phyloP scores from a whole-genome alignment of 2,329 filamentous ascomycete genomes.

The Tetracladium maxilliforme region DNA sequence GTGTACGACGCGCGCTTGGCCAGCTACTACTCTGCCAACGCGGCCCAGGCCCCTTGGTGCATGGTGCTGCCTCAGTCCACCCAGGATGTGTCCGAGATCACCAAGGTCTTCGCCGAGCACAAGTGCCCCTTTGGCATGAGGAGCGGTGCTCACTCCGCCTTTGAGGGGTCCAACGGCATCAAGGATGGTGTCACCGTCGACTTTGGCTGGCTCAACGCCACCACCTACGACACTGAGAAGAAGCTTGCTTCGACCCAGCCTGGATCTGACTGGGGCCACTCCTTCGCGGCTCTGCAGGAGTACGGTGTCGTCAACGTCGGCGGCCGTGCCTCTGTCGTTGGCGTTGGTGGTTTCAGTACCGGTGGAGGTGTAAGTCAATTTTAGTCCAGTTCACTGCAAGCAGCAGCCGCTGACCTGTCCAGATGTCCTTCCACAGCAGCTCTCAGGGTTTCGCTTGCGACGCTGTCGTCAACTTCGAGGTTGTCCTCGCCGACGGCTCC shows the following conservation, averaged over 20 bases:
- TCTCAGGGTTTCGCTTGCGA: slow-evolving; percentile 32
- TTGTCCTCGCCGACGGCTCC: slow-evolving; percentile 34
- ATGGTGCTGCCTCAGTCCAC: slow-evolving; percentile 17
- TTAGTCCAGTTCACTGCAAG: too few species aligned
- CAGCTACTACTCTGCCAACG: slow-evolving; percentile 21
- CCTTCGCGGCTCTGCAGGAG: slow-evolving; percentile 18
- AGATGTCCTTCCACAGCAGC: slow-evolving; percentile 22
- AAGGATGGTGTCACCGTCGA: slow-evolving; percentile 32
- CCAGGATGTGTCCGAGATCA: slow-evolving; percentile 19
- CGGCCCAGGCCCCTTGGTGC: slow-evolving; percentile 19
- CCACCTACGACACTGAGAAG: slow-evolving; percentile 12
- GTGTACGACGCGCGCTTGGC: slow-evolving; percentile 15
- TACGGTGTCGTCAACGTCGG: slow-evolving; percentile 18
- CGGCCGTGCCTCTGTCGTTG: slow-evolving; percentile 18
- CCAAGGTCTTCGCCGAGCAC: slow-evolving; percentile 15
- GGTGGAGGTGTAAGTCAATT: too few species aligned
- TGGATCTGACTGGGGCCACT: slow-evolving; percentile 21
- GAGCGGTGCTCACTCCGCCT: slow-evolving; percentile 40
- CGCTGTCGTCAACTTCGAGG: slow-evolving; percentile 29
- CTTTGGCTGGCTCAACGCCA: slow-evolving; percentile 14
- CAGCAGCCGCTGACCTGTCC: too few species aligned
- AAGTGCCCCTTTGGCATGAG: slow-evolving; percentile 31
- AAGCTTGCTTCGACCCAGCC: slow-evolving; percentile 16
- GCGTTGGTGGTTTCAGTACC: slow-evolving; percentile 20
- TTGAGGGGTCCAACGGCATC: slow-evolving; percentile 36